A percentile compares a stretch with the other conserved stretches of the same genome.
phyloP scores from a whole-genome alignment of 768 basidiomycete species.

The Serpula lacrymans region DNA sequence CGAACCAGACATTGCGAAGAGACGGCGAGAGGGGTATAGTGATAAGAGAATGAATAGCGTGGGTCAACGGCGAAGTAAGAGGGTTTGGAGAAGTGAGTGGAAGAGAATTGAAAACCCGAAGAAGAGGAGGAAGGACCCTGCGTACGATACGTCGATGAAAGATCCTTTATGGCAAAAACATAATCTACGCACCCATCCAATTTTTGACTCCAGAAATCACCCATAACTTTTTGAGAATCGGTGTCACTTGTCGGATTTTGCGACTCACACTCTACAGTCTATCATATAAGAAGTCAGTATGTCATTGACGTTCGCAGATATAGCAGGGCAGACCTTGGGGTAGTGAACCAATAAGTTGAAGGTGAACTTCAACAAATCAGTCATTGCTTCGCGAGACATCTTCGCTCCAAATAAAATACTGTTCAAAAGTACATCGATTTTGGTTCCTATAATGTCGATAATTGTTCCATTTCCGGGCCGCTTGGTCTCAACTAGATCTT shows the following conservation, averaged over 20 bases:
- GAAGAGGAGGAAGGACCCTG: conserved; percentile 69
- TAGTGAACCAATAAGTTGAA: conserved; percentile 83
- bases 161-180: conserved; percentile 1
- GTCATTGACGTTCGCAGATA: too few species aligned
- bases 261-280: conserved; percentile 44
- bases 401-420: conserved; percentile 48
- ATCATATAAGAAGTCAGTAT: neutral
- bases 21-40: conserved; percentile 64
- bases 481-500: conserved; percentile 63
- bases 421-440: conserved; percentile 55
- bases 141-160: neutral
- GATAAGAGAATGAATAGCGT: conserved; percentile 80
- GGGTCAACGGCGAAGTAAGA: conserved; percentile 69
- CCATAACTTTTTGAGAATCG: conserved; percentile 50
- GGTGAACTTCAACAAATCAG: conserved; percentile 79
- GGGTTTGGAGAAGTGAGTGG: conserved; percentile 61
- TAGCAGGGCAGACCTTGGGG: conserved; percentile 65
- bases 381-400: conserved; percentile 68
- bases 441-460: conserved; percentile 56
- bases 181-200: conserved; percentile 59
- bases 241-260: too few species aligned
- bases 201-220: conserved; percentile 71
- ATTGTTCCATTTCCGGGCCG: conserved; percentile 41
- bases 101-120: conserved; percentile 67
- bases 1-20: conserved; percentile 64